phyloP scores from a whole-genome alignment of 2,329 filamentous ascomycete genomes.

The Nigrograna mackinnonii region DNA sequence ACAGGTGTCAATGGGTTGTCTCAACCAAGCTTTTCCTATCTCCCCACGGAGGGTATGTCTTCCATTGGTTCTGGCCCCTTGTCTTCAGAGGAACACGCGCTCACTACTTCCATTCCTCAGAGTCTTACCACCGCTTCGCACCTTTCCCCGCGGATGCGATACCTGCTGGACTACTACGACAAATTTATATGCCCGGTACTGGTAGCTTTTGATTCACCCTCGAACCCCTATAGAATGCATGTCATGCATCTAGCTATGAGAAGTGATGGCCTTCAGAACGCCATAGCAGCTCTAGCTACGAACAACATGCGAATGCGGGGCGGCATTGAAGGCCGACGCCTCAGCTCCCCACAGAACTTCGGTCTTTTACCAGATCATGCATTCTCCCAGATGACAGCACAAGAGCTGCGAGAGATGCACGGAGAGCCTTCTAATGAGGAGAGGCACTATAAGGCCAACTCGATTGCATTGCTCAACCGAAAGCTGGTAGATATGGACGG shows the following conservation, averaged over 20 bases:
- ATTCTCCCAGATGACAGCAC: constrained; percentile 39
- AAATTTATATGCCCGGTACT: constrained; percentile 90
- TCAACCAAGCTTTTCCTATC: constrained; percentile 43
- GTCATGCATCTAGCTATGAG: constrained; percentile 76
- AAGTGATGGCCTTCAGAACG: constrained; percentile 86
- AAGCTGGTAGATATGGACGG: constrained; percentile 77
- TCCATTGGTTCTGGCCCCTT: constrained; percentile 42
- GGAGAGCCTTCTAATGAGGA: constrained; percentile 72
- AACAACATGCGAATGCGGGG: constrained; percentile 89
- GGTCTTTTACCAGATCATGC: constrained; percentile 40
- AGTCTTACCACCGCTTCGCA: constrained; percentile 57
- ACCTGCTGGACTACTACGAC: constrained; percentile 91
- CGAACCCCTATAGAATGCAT: constrained; percentile 83
- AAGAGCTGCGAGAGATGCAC: constrained; percentile 42
- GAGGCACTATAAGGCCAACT: constrained; percentile 80
- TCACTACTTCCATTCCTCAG: constrained; percentile 46
- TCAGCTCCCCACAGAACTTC: constrained; percentile 33
- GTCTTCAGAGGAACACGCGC: constrained; percentile 40
- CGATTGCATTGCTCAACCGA: constrained; percentile 80
- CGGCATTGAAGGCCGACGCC: constrained; percentile 56
- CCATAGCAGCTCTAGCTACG: constrained; percentile 84
- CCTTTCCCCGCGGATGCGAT: constrained; percentile 77
- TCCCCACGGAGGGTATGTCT: constrained; percentile 45
- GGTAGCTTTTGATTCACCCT: constrained; percentile 83
- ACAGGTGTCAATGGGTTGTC: constrained; percentile 39